Conservation (phyloP, 805 yeast genomes). For the Candida boleticola region DNA sequence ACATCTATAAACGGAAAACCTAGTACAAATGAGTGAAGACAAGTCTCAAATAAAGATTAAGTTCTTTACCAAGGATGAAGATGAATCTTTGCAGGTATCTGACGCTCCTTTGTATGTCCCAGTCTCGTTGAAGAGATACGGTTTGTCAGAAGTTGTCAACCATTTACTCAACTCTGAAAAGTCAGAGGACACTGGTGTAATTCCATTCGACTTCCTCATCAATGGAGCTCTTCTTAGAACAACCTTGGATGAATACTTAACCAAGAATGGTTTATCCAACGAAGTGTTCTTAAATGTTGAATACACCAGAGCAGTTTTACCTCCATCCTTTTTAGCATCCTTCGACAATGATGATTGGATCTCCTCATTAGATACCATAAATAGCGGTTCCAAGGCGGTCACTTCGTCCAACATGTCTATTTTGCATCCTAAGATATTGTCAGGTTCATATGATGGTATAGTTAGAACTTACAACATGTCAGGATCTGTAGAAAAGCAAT, state of each 20-base stretch:
- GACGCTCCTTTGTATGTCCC: conserved; percentile 90
- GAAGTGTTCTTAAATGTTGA: conserved; percentile 81
- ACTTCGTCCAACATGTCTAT: conserved; percentile 21
- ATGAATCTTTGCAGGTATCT: conserved; percentile 61
- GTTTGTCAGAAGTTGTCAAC: conserved; percentile 92
- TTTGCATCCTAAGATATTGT: conserved; percentile 56
- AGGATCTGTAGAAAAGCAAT: conserved; percentile 77
- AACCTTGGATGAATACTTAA: conserved; percentile 76
- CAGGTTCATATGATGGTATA: conserved; percentile 94
- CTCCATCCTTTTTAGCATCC: conserved; percentile 89
- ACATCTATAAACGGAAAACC: conserved; percentile 2
- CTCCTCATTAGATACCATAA: conserved; percentile 61
- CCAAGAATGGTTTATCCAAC: conserved; percentile 71
- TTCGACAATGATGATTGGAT: conserved; percentile 96
- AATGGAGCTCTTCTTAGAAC: conserved; percentile 80
- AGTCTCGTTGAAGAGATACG: conserved; percentile 78
- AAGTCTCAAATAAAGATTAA: conserved; percentile 75
- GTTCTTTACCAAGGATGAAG: conserved; percentile 83
- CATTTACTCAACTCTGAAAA: conserved; percentile 60
- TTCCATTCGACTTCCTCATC: conserved; percentile 90
- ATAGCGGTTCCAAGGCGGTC: conserved; percentile 29
- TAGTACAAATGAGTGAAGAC: conserved; percentile 28
- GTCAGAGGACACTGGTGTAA: conserved; percentile 49
- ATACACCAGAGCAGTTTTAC: conserved; percentile 87
- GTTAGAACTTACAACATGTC: conserved; percentile 84